Conservation (phyloP, 2,329 filamentous ascomycete species). For the Neopestalotiopsis clavispora region DNA sequence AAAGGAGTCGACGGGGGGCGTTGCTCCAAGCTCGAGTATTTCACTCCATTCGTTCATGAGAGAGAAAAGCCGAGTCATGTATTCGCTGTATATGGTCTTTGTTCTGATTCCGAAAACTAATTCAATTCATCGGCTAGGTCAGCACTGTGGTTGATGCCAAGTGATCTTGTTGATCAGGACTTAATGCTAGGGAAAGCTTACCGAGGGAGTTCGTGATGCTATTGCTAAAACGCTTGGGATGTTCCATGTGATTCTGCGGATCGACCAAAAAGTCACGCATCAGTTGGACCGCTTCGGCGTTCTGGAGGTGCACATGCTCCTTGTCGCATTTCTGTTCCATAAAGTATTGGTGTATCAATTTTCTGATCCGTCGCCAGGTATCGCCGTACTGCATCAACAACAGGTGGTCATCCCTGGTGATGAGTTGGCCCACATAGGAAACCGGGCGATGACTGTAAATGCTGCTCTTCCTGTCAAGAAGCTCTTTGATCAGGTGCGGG, state of each 20-base stretch:
- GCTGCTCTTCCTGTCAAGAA: slow-evolving; percentile 27
- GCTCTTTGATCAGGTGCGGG: no score
- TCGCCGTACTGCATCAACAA: not conserved
- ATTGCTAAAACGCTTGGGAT: slow-evolving; percentile 53
- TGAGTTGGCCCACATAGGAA: not conserved
- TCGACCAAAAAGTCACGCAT: slow-evolving; percentile 45
- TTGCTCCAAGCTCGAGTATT: slow-evolving; percentile 40
- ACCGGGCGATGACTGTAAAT: not conserved
- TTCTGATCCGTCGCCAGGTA: not conserved
- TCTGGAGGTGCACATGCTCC: slow-evolving; percentile 43
- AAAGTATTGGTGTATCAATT: slow-evolving; percentile 33
- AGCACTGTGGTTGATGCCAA: no score
- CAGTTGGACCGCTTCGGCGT: slow-evolving; percentile 55
- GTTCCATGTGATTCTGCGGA: slow-evolving; percentile 49
- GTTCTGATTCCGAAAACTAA: no score
- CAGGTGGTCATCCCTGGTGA: not conserved
- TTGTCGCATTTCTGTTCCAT: slow-evolving; percentile 49
- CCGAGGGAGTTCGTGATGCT: slow-evolving; percentile 49
- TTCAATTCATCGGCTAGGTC: no score
- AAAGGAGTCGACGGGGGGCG: slow-evolving; percentile 53
- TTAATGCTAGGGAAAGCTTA: not conserved
- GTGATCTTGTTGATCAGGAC: no score
- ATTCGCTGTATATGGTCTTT: not conserved
- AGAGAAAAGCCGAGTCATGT: slow-evolving; percentile 41
- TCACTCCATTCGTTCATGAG: slow-evolving; percentile 40